Evolutionary conservation across 2,329 filamentous ascomycete genomes (phyloP).

Genomic region (Calonectria multiphialidica): DNA sequence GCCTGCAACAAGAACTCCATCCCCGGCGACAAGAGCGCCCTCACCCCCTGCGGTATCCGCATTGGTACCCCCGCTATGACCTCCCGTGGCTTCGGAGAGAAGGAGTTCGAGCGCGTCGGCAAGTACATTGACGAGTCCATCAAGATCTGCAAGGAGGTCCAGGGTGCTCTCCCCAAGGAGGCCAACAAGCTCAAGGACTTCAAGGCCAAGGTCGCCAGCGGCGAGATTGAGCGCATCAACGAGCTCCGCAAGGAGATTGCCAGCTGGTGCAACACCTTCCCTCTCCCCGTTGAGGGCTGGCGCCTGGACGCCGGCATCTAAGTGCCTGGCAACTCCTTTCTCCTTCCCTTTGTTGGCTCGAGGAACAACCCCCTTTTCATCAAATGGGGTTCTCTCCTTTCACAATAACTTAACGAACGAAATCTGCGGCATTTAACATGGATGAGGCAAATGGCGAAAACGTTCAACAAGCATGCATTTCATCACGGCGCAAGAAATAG

Average conservation of each 20-base stretch:
- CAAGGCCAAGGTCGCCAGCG: conserved; percentile 86
- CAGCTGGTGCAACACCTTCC: conserved; percentile 89
- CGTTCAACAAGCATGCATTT: conserved; percentile 49
- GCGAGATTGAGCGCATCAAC: conserved; percentile 90
- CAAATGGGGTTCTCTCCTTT: conserved; percentile 17
- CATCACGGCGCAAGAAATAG: conserved; percentile 46
- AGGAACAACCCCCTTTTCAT: conserved; percentile 22
- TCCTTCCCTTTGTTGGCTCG: neutral
- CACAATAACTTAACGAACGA: conserved; percentile 5
- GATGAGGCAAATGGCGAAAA: conserved; percentile 48
- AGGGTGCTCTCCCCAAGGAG: conserved; percentile 89
- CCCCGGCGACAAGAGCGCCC: conserved; percentile 95
- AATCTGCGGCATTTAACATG: conserved; percentile 44
- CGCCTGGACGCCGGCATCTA: conserved; percentile 71
- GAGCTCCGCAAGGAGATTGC: conserved; percentile 90
- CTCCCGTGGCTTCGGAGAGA: conserved; percentile 89
- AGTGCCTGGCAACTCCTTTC: conserved; percentile 34
- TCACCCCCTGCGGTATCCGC: conserved; percentile 94
- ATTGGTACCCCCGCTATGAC: conserved; percentile 99
- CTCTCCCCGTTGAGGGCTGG: conserved; percentile 87
- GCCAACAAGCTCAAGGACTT: conserved; percentile 99
- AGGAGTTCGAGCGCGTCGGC: conserved; percentile 92
- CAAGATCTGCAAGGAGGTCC: conserved; percentile 90
- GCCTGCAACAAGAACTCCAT: conserved; percentile 99
- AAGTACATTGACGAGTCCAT: conserved; percentile 90